These are phyloP conservation scores for Xylaria sp. DNA, from an alignment of 2,329 filamentous ascomycete species.

Conservation along the genomic window DNA sequence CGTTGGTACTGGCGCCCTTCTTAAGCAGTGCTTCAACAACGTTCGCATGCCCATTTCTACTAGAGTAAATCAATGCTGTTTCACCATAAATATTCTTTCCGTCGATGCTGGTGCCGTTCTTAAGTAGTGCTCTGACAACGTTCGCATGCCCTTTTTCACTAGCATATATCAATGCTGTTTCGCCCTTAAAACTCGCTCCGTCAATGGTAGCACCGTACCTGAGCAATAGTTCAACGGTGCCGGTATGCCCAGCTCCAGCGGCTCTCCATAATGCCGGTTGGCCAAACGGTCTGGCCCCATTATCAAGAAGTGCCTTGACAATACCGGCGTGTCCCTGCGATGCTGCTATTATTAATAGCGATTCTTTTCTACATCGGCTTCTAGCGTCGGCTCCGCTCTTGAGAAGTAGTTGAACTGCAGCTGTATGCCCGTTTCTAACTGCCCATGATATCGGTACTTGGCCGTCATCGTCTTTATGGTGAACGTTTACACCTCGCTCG, in stretches of 20 bases:
- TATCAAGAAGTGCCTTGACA: background rate
- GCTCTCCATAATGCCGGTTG: background rate
- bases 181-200: background rate
- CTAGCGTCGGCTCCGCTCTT: background rate
- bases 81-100: background rate
- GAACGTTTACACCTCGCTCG: background rate
- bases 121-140: background rate
- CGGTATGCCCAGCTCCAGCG: background rate
- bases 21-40: background rate
- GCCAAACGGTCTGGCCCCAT: background rate
- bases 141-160: background rate
- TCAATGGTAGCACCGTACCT: background rate
- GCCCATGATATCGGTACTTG: background rate
- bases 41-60: background rate
- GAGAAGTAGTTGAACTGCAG: background rate
- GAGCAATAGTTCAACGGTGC: background rate
- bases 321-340: background rate
- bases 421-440: background rate
- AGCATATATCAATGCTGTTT: background rate
- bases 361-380: fast-evolving
- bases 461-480: background rate
- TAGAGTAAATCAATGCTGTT: background rate
- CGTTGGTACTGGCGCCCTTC: background rate
- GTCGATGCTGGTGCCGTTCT: background rate
- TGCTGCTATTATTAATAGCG: background rate